Evolutionary conservation across 2,329 filamentous ascomycete genomes (phyloP).

Genomic region (Sclerotinia glacialis): DNA sequence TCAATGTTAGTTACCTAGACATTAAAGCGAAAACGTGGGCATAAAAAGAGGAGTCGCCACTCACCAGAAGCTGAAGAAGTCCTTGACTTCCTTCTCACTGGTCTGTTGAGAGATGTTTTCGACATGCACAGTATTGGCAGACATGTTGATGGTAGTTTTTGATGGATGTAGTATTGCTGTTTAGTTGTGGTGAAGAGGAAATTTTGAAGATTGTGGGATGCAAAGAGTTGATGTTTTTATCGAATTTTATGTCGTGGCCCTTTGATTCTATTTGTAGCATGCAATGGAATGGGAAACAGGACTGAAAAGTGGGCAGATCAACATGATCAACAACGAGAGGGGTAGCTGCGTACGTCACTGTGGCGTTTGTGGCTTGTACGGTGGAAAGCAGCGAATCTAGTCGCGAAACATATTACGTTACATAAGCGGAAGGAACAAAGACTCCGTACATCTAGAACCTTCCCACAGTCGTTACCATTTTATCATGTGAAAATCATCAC

Average conservation of each 20-base stretch:
- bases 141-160: constrained; percentile 30
- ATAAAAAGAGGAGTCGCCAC: constrained; percentile 34
- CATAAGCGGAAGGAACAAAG: neutral
- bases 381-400: neutral
- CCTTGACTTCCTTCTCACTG: constrained; percentile 83
- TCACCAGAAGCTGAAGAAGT: constrained; percentile 97
- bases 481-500: neutral
- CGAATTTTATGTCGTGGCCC: constrained; percentile 4
- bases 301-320: constrained; percentile 16
- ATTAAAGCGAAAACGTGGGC: neutral
- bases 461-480: neutral
- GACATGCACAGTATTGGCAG: constrained; percentile 68
- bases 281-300: constrained; percentile 1
- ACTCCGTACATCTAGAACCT: neutral
- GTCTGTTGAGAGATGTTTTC: constrained; percentile 83
- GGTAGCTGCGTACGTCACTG: constrained; percentile 14
- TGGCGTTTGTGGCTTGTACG: constrained; percentile 8
- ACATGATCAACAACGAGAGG: constrained; percentile 3
- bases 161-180: neutral
- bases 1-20: constrained; percentile 27
- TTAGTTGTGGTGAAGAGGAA: neutral
- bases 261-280: constrained; percentile 16
- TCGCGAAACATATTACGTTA: neutral
- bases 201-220: neutral
- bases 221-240: constrained; percentile 4